A percentile compares a stretch with the other conserved stretches of the same genome.
phyloP scores from a whole-genome alignment of 1,139 yeast genomes.

The Candida sanyaensis region DNA sequence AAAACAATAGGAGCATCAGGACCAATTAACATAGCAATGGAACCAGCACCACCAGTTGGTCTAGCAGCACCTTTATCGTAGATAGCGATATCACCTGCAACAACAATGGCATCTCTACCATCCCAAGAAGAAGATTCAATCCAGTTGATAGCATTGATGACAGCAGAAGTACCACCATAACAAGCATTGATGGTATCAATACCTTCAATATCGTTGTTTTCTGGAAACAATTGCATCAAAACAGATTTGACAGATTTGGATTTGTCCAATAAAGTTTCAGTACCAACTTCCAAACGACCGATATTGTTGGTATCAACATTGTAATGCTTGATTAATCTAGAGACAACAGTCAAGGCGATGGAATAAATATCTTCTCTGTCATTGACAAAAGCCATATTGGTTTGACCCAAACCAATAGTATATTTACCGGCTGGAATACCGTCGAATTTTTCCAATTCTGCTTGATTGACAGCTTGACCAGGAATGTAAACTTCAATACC shows the following conservation, averaged over 20 bases:
- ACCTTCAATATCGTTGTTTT: constrained; percentile 92
- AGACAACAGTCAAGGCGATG: constrained; percentile 79
- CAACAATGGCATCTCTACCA: constrained; percentile 97
- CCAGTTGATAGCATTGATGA: constrained; percentile 95
- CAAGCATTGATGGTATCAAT: constrained; percentile 96
- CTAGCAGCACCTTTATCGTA: constrained; percentile 97
- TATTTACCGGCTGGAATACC: constrained; percentile 92
- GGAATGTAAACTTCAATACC: constrained; percentile 95
- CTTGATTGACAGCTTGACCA: constrained; percentile 78
- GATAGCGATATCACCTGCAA: constrained; percentile 96
- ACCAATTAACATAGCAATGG: constrained; percentile 93
- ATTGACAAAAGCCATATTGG: constrained; percentile 95
- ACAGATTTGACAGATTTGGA: constrained; percentile 97
- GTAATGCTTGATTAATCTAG: constrained; percentile 76
- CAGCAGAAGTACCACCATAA: constrained; percentile 97
- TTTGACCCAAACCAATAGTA: constrained; percentile 98
- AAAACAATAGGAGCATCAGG: constrained; percentile 97
- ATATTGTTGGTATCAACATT: constrained; percentile 75
- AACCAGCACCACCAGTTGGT: constrained; percentile 99
- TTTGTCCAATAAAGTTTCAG: constrained; percentile 95
- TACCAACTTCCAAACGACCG: constrained; percentile 98
- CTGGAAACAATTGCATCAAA: constrained; percentile 91
- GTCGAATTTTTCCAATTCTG: constrained; percentile 82
- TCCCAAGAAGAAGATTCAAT: constrained; percentile 96
- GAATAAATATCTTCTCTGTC: constrained; percentile 98